Conservation (phyloP, 2,329 filamentous ascomycete species). For the Cercospora sp. region DNA sequence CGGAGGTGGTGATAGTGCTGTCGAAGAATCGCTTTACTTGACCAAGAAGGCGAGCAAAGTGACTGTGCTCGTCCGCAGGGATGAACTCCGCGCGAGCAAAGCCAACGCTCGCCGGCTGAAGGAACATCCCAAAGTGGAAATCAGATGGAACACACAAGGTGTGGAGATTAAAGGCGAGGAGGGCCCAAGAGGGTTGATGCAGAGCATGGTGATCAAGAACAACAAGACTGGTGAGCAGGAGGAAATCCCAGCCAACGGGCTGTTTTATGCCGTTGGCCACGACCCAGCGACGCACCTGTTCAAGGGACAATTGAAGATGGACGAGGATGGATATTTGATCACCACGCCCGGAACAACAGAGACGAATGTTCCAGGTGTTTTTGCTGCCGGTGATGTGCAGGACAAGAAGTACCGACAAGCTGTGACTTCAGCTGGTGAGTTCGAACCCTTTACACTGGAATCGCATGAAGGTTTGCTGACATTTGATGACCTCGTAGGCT, state of each 20-base stretch:
- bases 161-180: slow-evolving; percentile 82
- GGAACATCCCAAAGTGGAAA: slow-evolving; percentile 83
- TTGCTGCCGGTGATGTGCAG: slow-evolving; percentile 95
- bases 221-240: slow-evolving; percentile 73
- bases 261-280: slow-evolving; percentile 97
- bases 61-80: slow-evolving; percentile 85
- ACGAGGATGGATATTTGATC: slow-evolving; percentile 86
- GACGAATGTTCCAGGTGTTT: slow-evolving; percentile 88
- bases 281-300: slow-evolving; percentile 89
- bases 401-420: slow-evolving; percentile 98
- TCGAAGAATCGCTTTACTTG: slow-evolving; percentile 95
- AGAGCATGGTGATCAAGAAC: slow-evolving; percentile 80
- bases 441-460: not conserved
- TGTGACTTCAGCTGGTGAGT: slow-evolving; percentile 91
- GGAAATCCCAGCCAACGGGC: slow-evolving; percentile 83
- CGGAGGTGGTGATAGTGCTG: slow-evolving; percentile 92
- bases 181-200: slow-evolving; percentile 76
- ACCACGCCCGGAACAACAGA: slow-evolving; percentile 85
- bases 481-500: slow-evolving; percentile 57
- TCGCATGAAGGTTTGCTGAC: slow-evolving; percentile 16
- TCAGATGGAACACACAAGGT: slow-evolving; percentile 80
- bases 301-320: slow-evolving; percentile 85
- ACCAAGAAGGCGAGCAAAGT: slow-evolving; percentile 97
- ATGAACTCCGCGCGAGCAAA: slow-evolving; percentile 81
- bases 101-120: slow-evolving; percentile 88